These are phyloP conservation scores for Ocimum tenuiflorum DNA, from an alignment of 257 asterid species.

Conservation along the genomic window DNA sequence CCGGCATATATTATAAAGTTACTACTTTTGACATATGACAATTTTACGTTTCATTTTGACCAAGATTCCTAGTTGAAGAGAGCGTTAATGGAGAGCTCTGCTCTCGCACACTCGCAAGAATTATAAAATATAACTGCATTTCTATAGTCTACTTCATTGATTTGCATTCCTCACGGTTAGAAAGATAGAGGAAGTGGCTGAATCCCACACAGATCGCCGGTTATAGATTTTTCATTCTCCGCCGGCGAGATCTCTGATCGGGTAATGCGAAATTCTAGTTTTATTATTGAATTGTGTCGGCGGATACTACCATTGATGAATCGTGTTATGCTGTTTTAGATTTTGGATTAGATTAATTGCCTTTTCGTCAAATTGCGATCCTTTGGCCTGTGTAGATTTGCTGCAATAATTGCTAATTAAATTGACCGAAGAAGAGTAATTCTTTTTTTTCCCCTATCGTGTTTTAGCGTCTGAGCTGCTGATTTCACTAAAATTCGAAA, in stretches of 20 bases:
- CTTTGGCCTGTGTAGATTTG: slow-evolving; percentile 5
- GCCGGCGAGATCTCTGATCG: slow-evolving; percentile 36
- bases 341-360: background rate
- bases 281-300: slow-evolving; percentile 5
- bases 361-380: background rate
- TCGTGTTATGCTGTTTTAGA: background rate
- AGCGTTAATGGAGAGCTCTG: background rate
- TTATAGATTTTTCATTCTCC: slow-evolving; percentile 8
- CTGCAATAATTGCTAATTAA: slow-evolving; percentile 9
- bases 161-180: background rate
- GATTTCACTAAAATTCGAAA: background rate
- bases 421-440: background rate
- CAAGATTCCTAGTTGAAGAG: background rate
- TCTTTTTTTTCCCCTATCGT: background rate
- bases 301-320: slow-evolving; percentile 2
- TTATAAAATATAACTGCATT: background rate
- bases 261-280: slow-evolving; percentile 17
- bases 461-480: slow-evolving; percentile 2
- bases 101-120: background rate
- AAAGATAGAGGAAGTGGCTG: slow-evolving; percentile 3
- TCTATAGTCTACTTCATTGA: background rate
- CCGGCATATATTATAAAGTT: too few species aligned
- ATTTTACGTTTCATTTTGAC: background rate
- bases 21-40: too few species aligned
- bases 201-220: slow-evolving; percentile 18